These are phyloP conservation scores for Penicillium coffeae DNA, from an alignment of 495 filamentous ascomycete genomes.

Conservation along the genomic window DNA sequence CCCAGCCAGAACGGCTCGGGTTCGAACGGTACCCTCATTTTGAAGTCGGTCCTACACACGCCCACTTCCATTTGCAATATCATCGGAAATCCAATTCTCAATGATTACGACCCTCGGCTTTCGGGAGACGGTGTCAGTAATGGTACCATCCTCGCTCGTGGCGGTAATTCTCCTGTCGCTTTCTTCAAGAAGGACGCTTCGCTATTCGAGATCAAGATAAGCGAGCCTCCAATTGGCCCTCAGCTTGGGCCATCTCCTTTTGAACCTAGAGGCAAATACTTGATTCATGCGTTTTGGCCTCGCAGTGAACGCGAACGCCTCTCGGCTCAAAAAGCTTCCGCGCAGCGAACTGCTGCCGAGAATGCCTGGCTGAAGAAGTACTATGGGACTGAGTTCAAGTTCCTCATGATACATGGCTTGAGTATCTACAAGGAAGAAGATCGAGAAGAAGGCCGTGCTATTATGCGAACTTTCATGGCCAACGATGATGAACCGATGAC, in stretches of 20 bases:
- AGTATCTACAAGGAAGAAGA: background rate
- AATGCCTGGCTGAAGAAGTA: background rate
- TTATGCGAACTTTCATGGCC: background rate
- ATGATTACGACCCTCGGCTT: too few species aligned
- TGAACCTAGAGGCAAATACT: background rate
- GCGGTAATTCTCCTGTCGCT: background rate
- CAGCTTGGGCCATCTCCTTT: background rate
- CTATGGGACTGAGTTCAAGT: background rate
- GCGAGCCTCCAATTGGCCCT: slow-evolving; percentile 1
- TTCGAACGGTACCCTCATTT: background rate
- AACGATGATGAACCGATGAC: background rate
- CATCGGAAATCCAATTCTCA: background rate
- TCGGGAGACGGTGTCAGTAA: too few species aligned
- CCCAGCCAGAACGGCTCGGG: background rate
- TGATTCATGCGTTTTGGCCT: background rate
- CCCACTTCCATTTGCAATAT: background rate
- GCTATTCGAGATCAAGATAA: background rate
- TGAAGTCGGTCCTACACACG: background rate
- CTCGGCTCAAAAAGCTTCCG: background rate
- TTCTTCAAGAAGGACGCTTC: background rate
- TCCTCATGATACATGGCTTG: background rate
- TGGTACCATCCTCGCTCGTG: background rate
- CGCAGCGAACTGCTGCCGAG: background rate
- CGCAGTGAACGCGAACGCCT: background rate
- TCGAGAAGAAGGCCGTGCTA: background rate